Evolutionary conservation across 2,329 filamentous ascomycete genomes (phyloP).

Genomic region (Xylariomycetidae sp.): DNA sequence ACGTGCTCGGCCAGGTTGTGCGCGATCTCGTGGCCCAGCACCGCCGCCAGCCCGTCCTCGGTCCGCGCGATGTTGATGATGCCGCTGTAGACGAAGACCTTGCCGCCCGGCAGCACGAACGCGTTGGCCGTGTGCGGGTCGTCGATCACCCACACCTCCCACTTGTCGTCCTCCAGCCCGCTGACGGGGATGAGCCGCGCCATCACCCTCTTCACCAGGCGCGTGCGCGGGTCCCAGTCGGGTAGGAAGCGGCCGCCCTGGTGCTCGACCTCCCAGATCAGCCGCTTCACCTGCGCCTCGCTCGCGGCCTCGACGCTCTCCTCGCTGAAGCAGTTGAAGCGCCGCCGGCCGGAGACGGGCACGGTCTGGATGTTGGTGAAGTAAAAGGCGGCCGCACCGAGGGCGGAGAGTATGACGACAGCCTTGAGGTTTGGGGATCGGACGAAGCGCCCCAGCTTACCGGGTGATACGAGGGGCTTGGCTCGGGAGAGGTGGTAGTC

Average conservation of each 20-base stretch:
- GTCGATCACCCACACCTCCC: conserved; percentile 75
- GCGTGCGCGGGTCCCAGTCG: conserved; percentile 51
- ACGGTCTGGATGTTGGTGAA: conserved; percentile 66
- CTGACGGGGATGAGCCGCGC: conserved; percentile 61
- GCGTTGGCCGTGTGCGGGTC: conserved; percentile 62
- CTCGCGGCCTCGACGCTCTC: conserved; percentile 49
- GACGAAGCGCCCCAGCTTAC: conserved; percentile 26
- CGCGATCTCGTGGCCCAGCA: conserved; percentile 76
- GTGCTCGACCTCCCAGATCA: conserved; percentile 50
- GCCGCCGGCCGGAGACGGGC: conserved; percentile 63
- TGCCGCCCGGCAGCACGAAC: conserved; percentile 73
- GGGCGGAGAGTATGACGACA: conserved; percentile 35
- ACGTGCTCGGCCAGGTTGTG: conserved; percentile 68
- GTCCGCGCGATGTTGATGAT: conserved; percentile 62
- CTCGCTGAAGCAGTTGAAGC: conserved; percentile 67
- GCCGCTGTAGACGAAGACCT: conserved; percentile 75
- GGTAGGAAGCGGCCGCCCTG: conserved; percentile 53
- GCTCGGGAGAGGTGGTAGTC: conserved; percentile 17
- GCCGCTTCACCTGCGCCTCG: conserved; percentile 49
- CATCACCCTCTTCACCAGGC: conserved; percentile 61
- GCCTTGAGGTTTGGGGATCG: conserved; percentile 34
- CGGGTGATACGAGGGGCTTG: conserved; percentile 34
- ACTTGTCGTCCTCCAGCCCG: conserved; percentile 53
- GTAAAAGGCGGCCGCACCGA: conserved; percentile 56
- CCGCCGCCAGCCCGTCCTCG: conserved; percentile 68